phyloP scores from a whole-genome alignment of 2,329 filamentous ascomycete species.

The Phyllosticta citribraziliensis region DNA sequence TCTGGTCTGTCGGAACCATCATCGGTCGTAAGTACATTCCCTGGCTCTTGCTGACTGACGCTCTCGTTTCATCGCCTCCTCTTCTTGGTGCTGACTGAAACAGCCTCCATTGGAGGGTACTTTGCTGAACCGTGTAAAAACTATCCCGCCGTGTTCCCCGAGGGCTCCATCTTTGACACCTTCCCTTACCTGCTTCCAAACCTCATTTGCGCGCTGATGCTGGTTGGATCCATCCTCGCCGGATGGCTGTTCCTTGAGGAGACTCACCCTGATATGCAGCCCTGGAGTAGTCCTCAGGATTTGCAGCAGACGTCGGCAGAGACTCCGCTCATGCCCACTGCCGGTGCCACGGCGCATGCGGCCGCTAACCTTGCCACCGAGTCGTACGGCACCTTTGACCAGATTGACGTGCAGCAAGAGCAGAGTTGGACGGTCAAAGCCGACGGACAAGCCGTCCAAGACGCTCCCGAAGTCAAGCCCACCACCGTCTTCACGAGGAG shows the following conservation, averaged over 20 bases:
- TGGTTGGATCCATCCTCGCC: constrained; percentile 67
- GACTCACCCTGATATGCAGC: constrained; percentile 76
- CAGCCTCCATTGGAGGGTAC: constrained; percentile 69
- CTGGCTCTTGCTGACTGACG: neutral
- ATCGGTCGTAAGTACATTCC: constrained; percentile 45
- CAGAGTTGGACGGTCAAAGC: constrained; percentile 43
- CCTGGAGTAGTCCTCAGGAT: constrained; percentile 33
- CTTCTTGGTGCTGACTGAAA: constrained; percentile 15
- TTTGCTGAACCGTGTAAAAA: constrained; percentile 69
- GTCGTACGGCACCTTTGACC: constrained; percentile 65
- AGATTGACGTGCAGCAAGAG: constrained; percentile 44
- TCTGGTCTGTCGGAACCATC: constrained; percentile 86
- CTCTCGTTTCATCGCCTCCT: neutral
- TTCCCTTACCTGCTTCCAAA: constrained; percentile 90
- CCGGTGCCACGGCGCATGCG: constrained; percentile 63
- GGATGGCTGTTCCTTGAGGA: constrained; percentile 79
- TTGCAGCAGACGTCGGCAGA: constrained; percentile 42
- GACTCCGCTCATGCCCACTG: constrained; percentile 66
- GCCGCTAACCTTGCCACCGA: constrained; percentile 67
- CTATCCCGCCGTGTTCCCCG: constrained; percentile 62
- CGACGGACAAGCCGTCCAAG: constrained; percentile 37
- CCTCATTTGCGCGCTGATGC: constrained; percentile 66
- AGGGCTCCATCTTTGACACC: constrained; percentile 57
- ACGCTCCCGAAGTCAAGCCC: constrained; percentile 10
- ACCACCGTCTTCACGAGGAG: constrained; percentile 26